A percentile compares a stretch with the other conserved stretches of the same genome.
These are phyloP conservation scores for Plasmodium chabaudi DNA, from an alignment of 169 alveolate genomes.

Conservation along the genomic window DNA sequence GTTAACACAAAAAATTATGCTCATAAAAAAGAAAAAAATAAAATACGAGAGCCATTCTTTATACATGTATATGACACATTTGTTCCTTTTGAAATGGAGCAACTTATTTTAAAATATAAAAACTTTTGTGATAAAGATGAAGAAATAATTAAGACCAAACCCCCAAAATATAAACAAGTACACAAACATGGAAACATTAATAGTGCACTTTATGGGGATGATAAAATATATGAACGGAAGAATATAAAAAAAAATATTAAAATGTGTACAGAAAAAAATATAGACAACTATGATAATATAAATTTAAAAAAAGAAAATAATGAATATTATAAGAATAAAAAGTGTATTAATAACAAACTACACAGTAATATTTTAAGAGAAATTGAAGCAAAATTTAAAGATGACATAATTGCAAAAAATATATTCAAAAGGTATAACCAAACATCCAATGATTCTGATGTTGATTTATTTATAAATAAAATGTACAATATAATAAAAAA, in stretches of 20 bases:
- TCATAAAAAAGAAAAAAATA: conserved; percentile 21
- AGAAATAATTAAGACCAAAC: conserved; percentile 30
- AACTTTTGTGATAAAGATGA: conserved; percentile 6
- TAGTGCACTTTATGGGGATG: neutral
- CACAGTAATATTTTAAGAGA: too few relatives aligned
- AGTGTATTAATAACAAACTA: too few relatives aligned
- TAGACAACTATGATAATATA: neutral
- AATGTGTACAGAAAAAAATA: neutral
- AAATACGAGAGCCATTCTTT: conserved; percentile 49
- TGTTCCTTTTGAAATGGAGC: conserved; percentile 67
- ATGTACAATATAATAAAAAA: neutral
- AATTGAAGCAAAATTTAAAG: neutral
- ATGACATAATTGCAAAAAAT: conserved; percentile 12
- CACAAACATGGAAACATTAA: conserved; percentile 25
- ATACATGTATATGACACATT: conserved; percentile 59
- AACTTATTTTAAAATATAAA: conserved; percentile 16
- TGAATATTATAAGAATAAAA: neutral
- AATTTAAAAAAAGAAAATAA: conserved; percentile 5
- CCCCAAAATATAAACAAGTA: neutral
- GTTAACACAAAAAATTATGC: conserved; percentile 5
- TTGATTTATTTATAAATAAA: conserved; percentile 5
- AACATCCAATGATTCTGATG: neutral
- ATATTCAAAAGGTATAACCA: conserved; percentile 11
- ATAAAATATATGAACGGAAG: neutral
- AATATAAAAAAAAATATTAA: neutral